Conservation (phyloP, 129 eudicot species). For the Flaveria bidentis region DNA sequence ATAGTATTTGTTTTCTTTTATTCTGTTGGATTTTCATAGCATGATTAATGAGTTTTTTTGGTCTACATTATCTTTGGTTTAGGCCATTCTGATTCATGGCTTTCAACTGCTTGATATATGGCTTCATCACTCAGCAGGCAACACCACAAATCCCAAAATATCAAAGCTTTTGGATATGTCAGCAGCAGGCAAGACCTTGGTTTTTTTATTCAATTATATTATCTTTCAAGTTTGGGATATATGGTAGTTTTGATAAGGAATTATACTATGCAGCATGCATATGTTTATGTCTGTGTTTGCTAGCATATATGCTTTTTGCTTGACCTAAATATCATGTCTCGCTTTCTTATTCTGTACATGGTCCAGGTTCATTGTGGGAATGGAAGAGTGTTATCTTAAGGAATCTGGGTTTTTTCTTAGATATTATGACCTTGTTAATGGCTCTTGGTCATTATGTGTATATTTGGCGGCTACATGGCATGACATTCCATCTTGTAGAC, state of each 20-base stretch:
- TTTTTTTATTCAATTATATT: background rate
- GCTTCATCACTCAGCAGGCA: constrained; percentile 70
- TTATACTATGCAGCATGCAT: background rate
- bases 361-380: constrained; percentile 83
- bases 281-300: background rate
- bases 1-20: background rate
- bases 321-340: background rate
- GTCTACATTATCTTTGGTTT: constrained; percentile 12
- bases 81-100: constrained; percentile 91
- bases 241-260: background rate
- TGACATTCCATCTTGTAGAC: constrained; percentile 94
- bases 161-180: constrained; percentile 71
- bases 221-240: constrained; percentile 10
- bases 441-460: constrained; percentile 92
- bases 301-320: background rate
- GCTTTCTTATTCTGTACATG: constrained; percentile 8
- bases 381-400: constrained; percentile 79
- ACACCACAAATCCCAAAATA: constrained; percentile 45
- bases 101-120: constrained; percentile 85
- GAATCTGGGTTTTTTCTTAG: constrained; percentile 80
- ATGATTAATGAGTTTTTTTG: constrained; percentile 17
- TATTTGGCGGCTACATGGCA: constrained; percentile 98
- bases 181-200: constrained; percentile 53
- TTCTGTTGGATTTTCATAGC: constrained; percentile 1
- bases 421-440: constrained; percentile 87